A percentile compares a stretch with the other conserved stretches of the same genome.
phyloP scores from a whole-genome alignment of 306 rosid genomes.

The Citrullus mucosospermus region DNA sequence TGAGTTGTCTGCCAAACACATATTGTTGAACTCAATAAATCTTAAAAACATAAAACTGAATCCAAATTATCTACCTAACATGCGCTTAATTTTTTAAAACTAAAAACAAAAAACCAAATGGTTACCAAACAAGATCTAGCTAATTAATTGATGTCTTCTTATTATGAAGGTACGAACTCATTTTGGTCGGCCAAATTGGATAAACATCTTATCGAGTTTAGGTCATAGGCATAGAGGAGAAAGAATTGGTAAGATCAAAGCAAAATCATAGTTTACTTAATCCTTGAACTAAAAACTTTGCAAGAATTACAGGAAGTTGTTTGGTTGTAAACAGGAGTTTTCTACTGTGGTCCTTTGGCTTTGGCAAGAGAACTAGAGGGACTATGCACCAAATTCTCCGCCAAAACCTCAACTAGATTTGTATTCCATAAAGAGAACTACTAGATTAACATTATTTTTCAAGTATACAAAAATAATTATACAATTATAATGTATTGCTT shows the following conservation, averaged over 20 bases:
- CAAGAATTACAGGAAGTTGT: neutral
- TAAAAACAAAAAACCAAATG: too few relatives aligned
- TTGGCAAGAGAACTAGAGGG: slow-evolving; percentile 46
- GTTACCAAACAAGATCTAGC: too few relatives aligned
- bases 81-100: too few relatives aligned
- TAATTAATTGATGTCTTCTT: neutral
- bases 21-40: too few relatives aligned
- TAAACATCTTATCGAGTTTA: slow-evolving; percentile 56
- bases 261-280: neutral
- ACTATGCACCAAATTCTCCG: slow-evolving; percentile 66
- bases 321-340: slow-evolving; percentile 42
- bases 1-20: too few relatives aligned
- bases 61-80: too few relatives aligned
- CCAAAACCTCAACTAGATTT: slow-evolving; percentile 70
- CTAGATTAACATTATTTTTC: slow-evolving; percentile 8
- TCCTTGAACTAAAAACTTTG: neutral
- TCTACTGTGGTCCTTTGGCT: slow-evolving; percentile 72
- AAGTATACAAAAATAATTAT: neutral
- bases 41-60: too few relatives aligned
- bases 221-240: slow-evolving; percentile 54
- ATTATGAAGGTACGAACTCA: slow-evolving; percentile 57
- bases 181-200: slow-evolving; percentile 74
- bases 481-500: neutral
- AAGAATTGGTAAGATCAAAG: slow-evolving; percentile 50
- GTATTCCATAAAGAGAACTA: slow-evolving; percentile 70